Base-by-base conservation (phyloP, 2,329 filamentous ascomycete genomes). In the Dryadomyces sulphureus region DNA sequence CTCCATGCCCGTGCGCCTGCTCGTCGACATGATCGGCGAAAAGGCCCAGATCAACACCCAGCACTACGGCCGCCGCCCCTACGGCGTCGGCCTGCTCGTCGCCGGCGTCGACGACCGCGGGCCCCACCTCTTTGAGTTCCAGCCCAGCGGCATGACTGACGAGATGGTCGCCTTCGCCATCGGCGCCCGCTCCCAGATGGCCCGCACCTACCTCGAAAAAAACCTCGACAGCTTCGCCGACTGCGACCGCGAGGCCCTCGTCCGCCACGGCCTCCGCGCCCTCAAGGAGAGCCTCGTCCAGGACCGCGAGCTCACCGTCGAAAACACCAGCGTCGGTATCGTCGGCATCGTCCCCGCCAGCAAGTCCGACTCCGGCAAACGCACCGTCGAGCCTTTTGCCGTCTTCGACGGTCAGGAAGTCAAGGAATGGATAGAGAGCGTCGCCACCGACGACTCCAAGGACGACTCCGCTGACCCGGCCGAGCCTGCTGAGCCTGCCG, bases 21-120 rank as follows among this genome's bases (percentile, higher is more conserved):
- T 96, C 57, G 89, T 94, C 55, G 76, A 80, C 54, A 83, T 90
- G 66, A 95, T 98, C 60, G 90, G 85, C 57, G 88, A 94, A 64
- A 92, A 94, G 66, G 92, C 92, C 42, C 92, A 98, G 72, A 83
- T 84, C 60, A 96, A 96, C 74, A 98, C 92, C 39, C 92, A 98
- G 68, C 82, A 94, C 61, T 95, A 95, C 70, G 90, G 90, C 61
- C 90, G 87, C 69, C 82, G 92, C 57, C 90, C 90, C 14, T 98
- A 98, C 66, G 90, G 90, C 59, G 90, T 98, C 7, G 90, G 92
- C 12, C 71, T 96, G 52, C 73, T 98, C 49, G 84, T 96, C 45
- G 88, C 89, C 1, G 92, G 92, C 53, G 87, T 96, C 45, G 92
- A 98, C 63, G 87, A 94, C 59, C 80, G 82, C 42, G 92, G 92